Conservation (phyloP, 1,284 basidiomycete genomes). For the Tylopilus sp. region DNA sequence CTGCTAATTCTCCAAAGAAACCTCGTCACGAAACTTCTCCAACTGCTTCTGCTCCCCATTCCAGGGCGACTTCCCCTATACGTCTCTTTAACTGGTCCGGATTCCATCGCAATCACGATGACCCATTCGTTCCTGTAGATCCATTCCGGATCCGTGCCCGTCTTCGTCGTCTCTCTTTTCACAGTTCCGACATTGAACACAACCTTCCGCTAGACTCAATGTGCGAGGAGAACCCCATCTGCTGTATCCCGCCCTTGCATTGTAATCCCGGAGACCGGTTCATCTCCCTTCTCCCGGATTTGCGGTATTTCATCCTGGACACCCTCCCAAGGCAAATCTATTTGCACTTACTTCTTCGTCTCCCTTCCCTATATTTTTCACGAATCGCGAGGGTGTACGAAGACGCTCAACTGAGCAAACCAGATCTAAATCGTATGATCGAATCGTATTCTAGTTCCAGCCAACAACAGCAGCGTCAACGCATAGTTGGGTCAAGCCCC, state of each 20-base stretch:
- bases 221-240: conserved; percentile 24
- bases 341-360: conserved; percentile 60
- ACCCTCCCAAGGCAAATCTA: conserved; percentile 61
- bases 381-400: conserved; percentile 70
- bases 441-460: conserved; percentile 39
- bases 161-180: conserved; percentile 25
- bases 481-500: conserved; percentile 24
- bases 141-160: conserved; percentile 42
- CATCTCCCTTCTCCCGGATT: conserved; percentile 18
- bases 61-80: conserved; percentile 46
- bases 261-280: conserved; percentile 16
- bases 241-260: conserved; percentile 23
- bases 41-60: conserved; percentile 37
- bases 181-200: conserved; percentile 19
- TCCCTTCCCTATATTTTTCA: conserved; percentile 72
- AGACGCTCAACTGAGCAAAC: conserved; percentile 70
- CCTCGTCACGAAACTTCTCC: conserved; percentile 17
- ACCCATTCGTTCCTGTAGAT: conserved; percentile 50
- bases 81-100: conserved; percentile 39
- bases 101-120: conserved; percentile 44
- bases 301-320: conserved; percentile 38
- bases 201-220: conserved; percentile 16
- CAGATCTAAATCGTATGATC: conserved; percentile 70
- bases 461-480: conserved; percentile 20
- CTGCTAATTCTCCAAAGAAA: conserved; percentile 7